These are phyloP conservation scores for Eutypa lata DNA, from an alignment of 2,329 filamentous ascomycete genomes.

Conservation along the genomic window DNA sequence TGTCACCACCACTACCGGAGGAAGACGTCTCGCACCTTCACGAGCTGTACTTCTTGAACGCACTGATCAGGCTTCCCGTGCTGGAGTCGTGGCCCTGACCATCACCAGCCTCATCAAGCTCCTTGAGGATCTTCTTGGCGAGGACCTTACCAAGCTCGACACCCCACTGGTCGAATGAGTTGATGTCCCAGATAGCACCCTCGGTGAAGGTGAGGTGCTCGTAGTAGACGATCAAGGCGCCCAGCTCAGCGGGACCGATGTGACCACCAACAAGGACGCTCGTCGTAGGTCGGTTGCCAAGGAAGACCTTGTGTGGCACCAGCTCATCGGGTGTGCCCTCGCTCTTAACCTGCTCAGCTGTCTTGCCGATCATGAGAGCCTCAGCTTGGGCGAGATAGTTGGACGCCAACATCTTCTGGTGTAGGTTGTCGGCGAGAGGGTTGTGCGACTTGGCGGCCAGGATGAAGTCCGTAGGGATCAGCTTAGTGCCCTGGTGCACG, in stretches of 20 bases:
- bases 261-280: slow-evolving; percentile 85
- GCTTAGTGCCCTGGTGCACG: slow-evolving; percentile 97
- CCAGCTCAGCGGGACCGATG: slow-evolving; percentile 91
- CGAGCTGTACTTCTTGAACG: slow-evolving; percentile 75
- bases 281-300: slow-evolving; percentile 95
- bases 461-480: slow-evolving; percentile 98
- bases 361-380: slow-evolving; percentile 89
- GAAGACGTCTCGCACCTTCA: slow-evolving; percentile 31
- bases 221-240: slow-evolving; percentile 96
- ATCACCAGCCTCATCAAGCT: slow-evolving; percentile 77
- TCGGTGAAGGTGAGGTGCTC: slow-evolving; percentile 98
- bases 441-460: slow-evolving; percentile 96
- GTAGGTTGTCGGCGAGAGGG: slow-evolving; percentile 84
- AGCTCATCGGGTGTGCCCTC: slow-evolving; percentile 73
- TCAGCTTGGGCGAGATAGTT: slow-evolving; percentile 91
- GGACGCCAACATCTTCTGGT: slow-evolving; percentile 93
- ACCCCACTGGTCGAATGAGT: slow-evolving; percentile 99
- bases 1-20: too few relatives aligned
- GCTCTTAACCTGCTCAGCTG: slow-evolving; percentile 71
- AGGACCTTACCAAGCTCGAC: slow-evolving; percentile 96
- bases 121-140: slow-evolving; percentile 84
- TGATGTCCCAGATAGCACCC: slow-evolving; percentile 98
- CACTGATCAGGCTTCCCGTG: slow-evolving; percentile 84
- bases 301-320: slow-evolving; percentile 98
- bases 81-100: slow-evolving; percentile 77